A percentile compares a stretch with the other conserved stretches of the same genome.
Evolutionary conservation across 169 alveolate species (phyloP).

Genomic region (Eimeria praecox): DNA sequence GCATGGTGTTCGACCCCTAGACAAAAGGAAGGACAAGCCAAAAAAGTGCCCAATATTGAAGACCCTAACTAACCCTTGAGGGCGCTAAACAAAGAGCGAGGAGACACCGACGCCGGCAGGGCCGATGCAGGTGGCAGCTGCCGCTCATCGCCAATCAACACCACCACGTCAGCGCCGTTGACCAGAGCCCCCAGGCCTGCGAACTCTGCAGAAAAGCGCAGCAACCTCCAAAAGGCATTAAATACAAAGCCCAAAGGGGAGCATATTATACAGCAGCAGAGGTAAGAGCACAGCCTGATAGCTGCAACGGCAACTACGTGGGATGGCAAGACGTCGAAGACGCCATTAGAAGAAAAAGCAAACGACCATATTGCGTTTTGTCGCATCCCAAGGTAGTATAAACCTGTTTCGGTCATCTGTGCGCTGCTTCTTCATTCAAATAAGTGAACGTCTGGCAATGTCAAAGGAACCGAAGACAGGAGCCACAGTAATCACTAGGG

Average conservation of each 20-base stretch:
- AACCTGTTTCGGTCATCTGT: not conserved
- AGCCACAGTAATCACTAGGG: not conserved
- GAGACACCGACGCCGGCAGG: conserved; percentile 23
- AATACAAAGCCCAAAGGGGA: not conserved
- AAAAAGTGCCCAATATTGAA: not conserved
- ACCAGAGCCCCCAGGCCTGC: conserved; percentile 68
- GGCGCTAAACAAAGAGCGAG: conserved; percentile 64
- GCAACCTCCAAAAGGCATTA: not conserved
- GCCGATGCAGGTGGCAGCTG: conserved; percentile 68
- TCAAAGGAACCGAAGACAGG: not conserved
- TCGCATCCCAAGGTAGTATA: not conserved
- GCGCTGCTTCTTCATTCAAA: not conserved
- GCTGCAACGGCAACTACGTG: not conserved
- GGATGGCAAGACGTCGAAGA: not conserved
- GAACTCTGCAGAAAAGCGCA: conserved; percentile 39
- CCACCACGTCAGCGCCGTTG: conserved; percentile 56
- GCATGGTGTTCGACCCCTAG: not conserved
- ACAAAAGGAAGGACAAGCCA: not conserved
- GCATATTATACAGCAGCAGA: not conserved
- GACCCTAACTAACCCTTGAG: conserved; percentile 50
- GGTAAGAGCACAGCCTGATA: not conserved
- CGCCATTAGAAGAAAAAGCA: not conserved
- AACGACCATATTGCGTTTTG: not conserved
- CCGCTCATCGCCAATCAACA: conserved; percentile 65
- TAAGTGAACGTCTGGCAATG: conserved; percentile 14